A percentile compares a stretch with the other conserved stretches of the same genome.
Evolutionary conservation across 176 grass and related monocot genomes (phyloP).

Genomic region (Cocos nucifera): DNA sequence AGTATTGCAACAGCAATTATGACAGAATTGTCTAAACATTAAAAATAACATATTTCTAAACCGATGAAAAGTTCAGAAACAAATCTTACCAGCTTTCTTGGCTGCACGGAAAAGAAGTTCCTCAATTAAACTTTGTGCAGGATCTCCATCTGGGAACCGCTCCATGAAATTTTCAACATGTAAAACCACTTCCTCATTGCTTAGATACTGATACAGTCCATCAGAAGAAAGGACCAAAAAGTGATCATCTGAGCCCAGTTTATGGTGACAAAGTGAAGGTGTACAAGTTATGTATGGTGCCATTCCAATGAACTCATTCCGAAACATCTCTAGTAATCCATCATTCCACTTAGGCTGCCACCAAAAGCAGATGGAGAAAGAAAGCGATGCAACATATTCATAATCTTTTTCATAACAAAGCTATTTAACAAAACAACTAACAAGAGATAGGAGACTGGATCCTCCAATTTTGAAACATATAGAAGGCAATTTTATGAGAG

Average conservation of each 20-base stretch:
- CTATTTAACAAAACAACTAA: no score
- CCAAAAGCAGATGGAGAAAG: no score
- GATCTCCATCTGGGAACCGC: conserved; percentile 81
- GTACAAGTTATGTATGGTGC: conserved; percentile 69
- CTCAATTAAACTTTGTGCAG: conserved; percentile 92
- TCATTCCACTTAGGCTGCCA: conserved; percentile 66
- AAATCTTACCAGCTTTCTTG: conserved; percentile 74
- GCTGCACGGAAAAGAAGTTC: conserved; percentile 78
- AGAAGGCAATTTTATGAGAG: not conserved
- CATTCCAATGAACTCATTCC: conserved; percentile 66
- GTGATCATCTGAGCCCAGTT: conserved; percentile 46
- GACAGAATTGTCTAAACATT: not conserved
- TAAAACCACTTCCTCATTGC: conserved; percentile 82
- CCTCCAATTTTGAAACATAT: no score
- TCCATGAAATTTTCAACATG: conserved; percentile 94
- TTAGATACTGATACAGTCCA: conserved; percentile 86
- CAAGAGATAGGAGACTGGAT: no score
- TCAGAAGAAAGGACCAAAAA: conserved; percentile 96
- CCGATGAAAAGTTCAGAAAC: not conserved
- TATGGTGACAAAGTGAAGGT: conserved; percentile 74
- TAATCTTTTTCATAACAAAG: no score
- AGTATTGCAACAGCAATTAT: no score
- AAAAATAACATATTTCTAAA: not conserved
- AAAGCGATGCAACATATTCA: no score
- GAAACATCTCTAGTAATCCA: conserved; percentile 81